Base-by-base conservation (phyloP, 768 basidiomycete species). In the Suillus fuscotomentosus region DNA sequence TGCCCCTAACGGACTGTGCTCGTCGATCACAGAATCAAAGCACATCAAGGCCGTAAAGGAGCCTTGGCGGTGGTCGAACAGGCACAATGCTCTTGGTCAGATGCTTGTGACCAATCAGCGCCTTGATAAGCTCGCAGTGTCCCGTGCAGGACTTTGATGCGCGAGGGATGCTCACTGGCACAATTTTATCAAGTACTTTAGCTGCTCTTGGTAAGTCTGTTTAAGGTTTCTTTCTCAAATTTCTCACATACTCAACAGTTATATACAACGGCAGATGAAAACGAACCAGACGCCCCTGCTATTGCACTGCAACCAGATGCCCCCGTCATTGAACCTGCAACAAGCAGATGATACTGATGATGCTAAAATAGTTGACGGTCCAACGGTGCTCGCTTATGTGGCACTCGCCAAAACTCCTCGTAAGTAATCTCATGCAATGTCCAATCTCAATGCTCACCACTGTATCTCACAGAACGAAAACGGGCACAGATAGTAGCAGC, bases 121-220 rank as follows among this genome's bases (percentile, higher is more conserved):
- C 45, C 45, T 47, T 47, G 45, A 47, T 9, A 47, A 47, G 5
- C 45, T 47, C 8, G n/a, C 45, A 47, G 45, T n/a, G n/a, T 47
- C 10, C 1, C 10, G 8, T 4, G 7, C n/a, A n/a, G 9, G 10
- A 47, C n/a, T 47, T 47, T 47, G n/a, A 47, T 11, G 45, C 2
- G 4, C 2, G 22, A 48, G 48, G 48, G 48, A 72, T 72, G 68
- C 14, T 72, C n/a, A 15, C 54, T 36, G 34, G 34, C 34, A 36
- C 34, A 3, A 36, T 36, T 6, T 36, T 36, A 9, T 36, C 34
- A 36, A 36, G 34, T 36, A 9, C 34, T 36, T 36, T 36, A 36
- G 34, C 34, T 36, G 5, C 34, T 36, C 34, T 36, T 6, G 34
- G 34, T 36, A 36, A 36, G 34, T 36, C 5, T 36, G 34, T 36